Percentiles rank a stretch among this genome's conserved stretches.
These are phyloP conservation scores for Solanum chmielewskii DNA, from an alignment of 257 asterid species.

Conservation along the genomic window DNA sequence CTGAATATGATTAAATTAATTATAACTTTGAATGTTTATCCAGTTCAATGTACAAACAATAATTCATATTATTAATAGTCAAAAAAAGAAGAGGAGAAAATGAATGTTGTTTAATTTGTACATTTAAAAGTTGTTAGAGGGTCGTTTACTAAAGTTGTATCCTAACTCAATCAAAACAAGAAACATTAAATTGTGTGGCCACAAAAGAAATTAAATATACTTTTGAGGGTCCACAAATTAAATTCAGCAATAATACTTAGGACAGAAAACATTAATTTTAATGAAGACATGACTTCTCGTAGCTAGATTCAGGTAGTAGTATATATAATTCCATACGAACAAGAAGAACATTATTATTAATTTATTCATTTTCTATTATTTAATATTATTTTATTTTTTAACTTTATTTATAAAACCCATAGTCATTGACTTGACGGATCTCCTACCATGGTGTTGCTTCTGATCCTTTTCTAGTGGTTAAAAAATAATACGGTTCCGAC, in stretches of 20 bases:
- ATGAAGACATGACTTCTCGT: conserved; percentile 2
- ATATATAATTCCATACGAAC: not conserved
- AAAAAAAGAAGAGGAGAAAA: not conserved
- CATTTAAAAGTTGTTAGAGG: not conserved
- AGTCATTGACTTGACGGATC: not conserved
- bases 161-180: not conserved
- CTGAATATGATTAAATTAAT: not conserved
- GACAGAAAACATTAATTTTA: conserved; percentile 1
- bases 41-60: not conserved
- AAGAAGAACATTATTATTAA: conserved; percentile 4
- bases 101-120: not conserved
- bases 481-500: not conserved
- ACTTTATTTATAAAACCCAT: not conserved
- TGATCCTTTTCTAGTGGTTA: not conserved
- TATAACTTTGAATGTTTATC: not conserved
- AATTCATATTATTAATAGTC: not conserved
- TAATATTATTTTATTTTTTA: not conserved
- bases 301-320: conserved; percentile 10
- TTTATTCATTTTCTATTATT: not conserved
- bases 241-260: conserved; percentile 4
- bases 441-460: not conserved
- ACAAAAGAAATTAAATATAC: not conserved
- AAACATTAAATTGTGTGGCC: not conserved
- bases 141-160: not conserved
- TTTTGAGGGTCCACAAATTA: conserved; percentile 4